Conservation (phyloP, 192 early-diverging fungal species). For the Funneliformis geosporum region DNA sequence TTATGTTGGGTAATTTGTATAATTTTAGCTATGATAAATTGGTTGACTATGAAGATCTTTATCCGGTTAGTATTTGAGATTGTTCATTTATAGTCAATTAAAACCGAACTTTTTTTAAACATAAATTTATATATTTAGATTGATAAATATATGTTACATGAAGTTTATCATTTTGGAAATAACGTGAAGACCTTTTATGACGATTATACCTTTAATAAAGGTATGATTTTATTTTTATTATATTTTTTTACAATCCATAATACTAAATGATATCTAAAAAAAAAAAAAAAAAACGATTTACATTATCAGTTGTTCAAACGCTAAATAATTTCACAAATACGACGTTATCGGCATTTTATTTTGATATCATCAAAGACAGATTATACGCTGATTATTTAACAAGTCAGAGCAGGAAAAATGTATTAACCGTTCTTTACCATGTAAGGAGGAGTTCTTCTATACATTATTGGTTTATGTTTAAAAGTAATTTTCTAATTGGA, state of each 20-base stretch:
- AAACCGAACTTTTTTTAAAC: neutral
- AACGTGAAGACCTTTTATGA: slow-evolving; percentile 58
- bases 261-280: neutral
- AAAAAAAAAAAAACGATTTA: too few relatives aligned
- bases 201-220: slow-evolving; percentile 61
- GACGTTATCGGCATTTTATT: slow-evolving; percentile 73
- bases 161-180: slow-evolving; percentile 63
- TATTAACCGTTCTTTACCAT: slow-evolving; percentile 66
- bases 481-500: neutral
- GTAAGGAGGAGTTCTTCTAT: slow-evolving; percentile 35
- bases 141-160: slow-evolving; percentile 66
- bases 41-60: slow-evolving; percentile 55
- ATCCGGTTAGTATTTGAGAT: slow-evolving; percentile 35
- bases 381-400: slow-evolving; percentile 60
- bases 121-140: slow-evolving; percentile 29
- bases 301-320: slow-evolving; percentile 55
- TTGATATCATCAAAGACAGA: slow-evolving; percentile 79
- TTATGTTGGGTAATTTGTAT: slow-evolving; percentile 75
- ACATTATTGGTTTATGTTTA: neutral
- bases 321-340: slow-evolving; percentile 69
- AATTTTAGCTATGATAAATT: slow-evolving; percentile 49
- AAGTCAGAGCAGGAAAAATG: slow-evolving; percentile 53
- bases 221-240: slow-evolving; percentile 31
- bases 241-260: neutral
- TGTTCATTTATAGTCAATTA: neutral